Percentiles rank a stretch among this genome's conserved stretches.
These are phyloP conservation scores for Spizellomyces sp. DNA, from an alignment of 192 early-diverging fungal species.

Conservation along the genomic window DNA sequence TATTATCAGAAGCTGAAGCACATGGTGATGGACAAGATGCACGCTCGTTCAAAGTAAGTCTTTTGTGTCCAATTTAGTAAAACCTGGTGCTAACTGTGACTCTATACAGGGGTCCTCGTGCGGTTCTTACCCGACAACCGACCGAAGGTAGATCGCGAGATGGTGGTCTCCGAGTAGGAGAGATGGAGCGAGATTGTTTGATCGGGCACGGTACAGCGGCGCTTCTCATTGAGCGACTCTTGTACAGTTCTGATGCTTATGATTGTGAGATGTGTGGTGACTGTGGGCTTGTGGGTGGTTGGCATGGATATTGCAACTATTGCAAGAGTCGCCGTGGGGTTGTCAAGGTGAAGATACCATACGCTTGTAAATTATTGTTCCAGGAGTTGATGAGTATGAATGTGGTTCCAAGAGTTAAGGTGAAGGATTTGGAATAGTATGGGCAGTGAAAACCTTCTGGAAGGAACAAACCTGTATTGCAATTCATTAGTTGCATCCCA, in stretches of 20 bases:
- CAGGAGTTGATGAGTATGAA: constrained; percentile 98
- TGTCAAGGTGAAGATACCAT: constrained; percentile 92
- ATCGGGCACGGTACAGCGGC: constrained; percentile 96
- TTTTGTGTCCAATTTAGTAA: neutral
- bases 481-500: neutral
- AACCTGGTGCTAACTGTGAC: constrained; percentile 1
- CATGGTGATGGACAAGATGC: constrained; percentile 99
- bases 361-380: constrained; percentile 97
- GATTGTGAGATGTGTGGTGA: constrained; percentile 87
- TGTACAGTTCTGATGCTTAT: constrained; percentile 92
- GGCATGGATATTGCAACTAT: constrained; percentile 79
- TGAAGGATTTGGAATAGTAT: constrained; percentile 55
- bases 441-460: neutral
- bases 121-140: constrained; percentile 90
- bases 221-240: constrained; percentile 88
- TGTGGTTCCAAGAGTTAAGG: constrained; percentile 77
- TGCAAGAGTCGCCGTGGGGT: constrained; percentile 85
- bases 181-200: constrained; percentile 98
- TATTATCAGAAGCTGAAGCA: constrained; percentile 98
- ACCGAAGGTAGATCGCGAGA: constrained; percentile 97
- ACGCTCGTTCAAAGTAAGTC: constrained; percentile 76
- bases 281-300: constrained; percentile 92
- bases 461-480: neutral
- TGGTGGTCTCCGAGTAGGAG: constrained; percentile 94
- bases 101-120: constrained; percentile 77